Conservation (phyloP, 306 rosid species). For the Malus sieversii region DNA sequence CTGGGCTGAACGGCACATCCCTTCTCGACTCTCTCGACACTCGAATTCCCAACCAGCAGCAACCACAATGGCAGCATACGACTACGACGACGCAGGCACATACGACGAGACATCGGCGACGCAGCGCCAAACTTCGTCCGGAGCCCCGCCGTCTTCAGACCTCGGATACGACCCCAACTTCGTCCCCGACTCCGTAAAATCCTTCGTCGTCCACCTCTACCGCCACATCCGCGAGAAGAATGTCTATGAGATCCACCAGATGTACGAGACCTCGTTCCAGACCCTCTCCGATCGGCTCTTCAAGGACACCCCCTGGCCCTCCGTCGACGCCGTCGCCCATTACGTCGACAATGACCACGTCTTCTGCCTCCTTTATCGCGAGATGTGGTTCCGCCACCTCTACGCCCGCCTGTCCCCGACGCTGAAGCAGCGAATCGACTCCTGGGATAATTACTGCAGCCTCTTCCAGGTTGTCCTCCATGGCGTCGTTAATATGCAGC, state of each 20-base stretch:
- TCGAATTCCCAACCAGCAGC: background rate
- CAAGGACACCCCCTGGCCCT: constrained; percentile 96
- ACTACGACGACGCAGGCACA: constrained; percentile 43
- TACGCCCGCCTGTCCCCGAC: constrained; percentile 85
- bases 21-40: background rate
- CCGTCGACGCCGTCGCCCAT: constrained; percentile 81
- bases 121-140: constrained; percentile 26
- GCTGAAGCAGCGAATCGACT: constrained; percentile 83
- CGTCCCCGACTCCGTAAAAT: constrained; percentile 78
- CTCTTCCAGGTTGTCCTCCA: constrained; percentile 88
- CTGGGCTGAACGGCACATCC: background rate
- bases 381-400: constrained; percentile 99
- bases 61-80: constrained; percentile 48
- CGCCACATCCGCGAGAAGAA: constrained; percentile 94
- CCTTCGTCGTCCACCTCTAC: constrained; percentile 85
- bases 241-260: constrained; percentile 93
- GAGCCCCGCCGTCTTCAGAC: constrained; percentile 33
- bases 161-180: constrained; percentile 78
- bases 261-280: constrained; percentile 81
- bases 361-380: constrained; percentile 85
- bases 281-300: constrained; percentile 79
- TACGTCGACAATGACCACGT: constrained; percentile 91
- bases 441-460: constrained; percentile 93
- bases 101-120: constrained; percentile 32
- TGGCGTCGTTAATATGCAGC: constrained; percentile 93